Percentiles rank a stretch among this genome's conserved stretches.
These are phyloP conservation scores for Houttuynia cordata DNA, from an alignment of 164 flowering plant species.

Conservation along the genomic window DNA sequence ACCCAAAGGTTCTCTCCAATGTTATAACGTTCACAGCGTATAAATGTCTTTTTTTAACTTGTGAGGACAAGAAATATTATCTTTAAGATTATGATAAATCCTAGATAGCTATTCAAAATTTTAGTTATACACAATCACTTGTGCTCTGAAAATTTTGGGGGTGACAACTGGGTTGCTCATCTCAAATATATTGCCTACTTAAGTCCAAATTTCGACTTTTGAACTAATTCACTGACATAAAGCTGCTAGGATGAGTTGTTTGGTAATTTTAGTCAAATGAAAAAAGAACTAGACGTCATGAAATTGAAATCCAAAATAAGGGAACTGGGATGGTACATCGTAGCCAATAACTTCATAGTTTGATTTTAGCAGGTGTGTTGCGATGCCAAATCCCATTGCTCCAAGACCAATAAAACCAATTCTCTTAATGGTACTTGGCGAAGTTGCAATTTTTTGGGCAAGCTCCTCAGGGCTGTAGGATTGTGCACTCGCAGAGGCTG, in stretches of 20 bases:
- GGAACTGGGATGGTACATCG: conserved; percentile 48
- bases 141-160: too few relatives aligned
- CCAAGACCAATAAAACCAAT: conserved; percentile 98
- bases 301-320: neutral
- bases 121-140: too few relatives aligned
- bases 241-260: neutral
- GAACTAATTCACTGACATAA: neutral
- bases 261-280: neutral
- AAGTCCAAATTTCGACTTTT: neutral
- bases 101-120: too few relatives aligned
- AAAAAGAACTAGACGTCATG: neutral
- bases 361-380: conserved; percentile 73
- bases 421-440: conserved; percentile 39
- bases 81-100: too few relatives aligned
- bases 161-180: too few relatives aligned
- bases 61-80: too few relatives aligned
- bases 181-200: too few relatives aligned
- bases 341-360: conserved; percentile 66
- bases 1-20: too few relatives aligned
- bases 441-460: conserved; percentile 33
- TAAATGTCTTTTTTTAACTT: too few relatives aligned
- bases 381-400: conserved; percentile 99
- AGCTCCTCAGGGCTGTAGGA: conserved; percentile 50
- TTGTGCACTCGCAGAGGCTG: conserved; percentile 51
- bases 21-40: too few relatives aligned